Evolutionary conservation across 2,329 filamentous ascomycete genomes (phyloP).

Genomic region (Chaetomium globosum): DNA sequence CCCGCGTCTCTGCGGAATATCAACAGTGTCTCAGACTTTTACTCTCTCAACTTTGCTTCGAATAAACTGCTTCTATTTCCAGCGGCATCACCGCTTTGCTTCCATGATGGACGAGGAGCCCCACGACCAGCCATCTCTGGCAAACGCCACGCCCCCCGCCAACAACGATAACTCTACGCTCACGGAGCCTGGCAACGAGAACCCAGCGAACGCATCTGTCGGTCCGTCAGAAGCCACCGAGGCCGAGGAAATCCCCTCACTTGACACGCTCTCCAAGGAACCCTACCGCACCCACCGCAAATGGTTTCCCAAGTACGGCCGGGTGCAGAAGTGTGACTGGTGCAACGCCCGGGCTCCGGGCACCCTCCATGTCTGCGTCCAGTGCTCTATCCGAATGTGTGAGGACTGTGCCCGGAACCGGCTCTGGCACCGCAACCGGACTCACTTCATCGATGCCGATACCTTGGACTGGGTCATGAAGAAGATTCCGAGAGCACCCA

Average conservation of each 20-base stretch:
- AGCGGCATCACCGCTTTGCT: background rate
- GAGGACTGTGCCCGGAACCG: constrained; percentile 24
- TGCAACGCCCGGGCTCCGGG: constrained; percentile 32
- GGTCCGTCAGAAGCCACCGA: background rate
- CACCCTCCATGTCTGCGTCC: constrained; percentile 25
- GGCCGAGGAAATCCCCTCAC: background rate
- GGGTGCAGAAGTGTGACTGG: constrained; percentile 34
- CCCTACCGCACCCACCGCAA: constrained; percentile 23
- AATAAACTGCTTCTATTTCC: background rate
- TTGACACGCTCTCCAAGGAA: constrained; percentile 10
- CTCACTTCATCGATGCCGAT: constrained; percentile 30
- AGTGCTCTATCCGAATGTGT: constrained; percentile 30
- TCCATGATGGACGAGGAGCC: background rate
- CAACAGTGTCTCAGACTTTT: background rate
- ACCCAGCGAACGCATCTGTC: background rate
- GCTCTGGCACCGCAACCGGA: constrained; percentile 17
- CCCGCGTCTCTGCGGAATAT: background rate
- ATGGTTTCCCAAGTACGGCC: constrained; percentile 27
- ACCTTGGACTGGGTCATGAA: constrained; percentile 27
- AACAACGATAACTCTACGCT: background rate
- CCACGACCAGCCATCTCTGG: background rate
- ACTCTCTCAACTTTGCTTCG: background rate
- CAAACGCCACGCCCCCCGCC: background rate
- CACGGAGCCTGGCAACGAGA: background rate
- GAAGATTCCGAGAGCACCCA: constrained; percentile 3